Conservation (phyloP, 225 moss, liverwort and hornwort genomes). For the Lunularia cruciata region DNA sequence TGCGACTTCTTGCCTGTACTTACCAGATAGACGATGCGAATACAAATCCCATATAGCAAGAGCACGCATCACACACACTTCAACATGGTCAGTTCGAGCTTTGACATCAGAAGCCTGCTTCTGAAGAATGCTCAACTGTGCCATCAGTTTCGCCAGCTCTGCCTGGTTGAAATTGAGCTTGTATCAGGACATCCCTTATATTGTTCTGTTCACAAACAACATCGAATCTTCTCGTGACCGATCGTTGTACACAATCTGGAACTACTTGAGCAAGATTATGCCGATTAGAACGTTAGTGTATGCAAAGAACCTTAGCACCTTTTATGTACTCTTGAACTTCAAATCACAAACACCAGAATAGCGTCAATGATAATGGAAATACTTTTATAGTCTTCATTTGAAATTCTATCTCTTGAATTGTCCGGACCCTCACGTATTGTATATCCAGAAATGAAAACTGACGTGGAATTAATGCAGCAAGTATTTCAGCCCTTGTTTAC, state of each 20-base stretch:
- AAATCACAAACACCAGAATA: background rate
- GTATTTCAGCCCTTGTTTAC: no score
- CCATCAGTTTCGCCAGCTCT: slow-evolving; percentile 21
- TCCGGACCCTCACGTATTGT: no score
- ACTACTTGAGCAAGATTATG: background rate
- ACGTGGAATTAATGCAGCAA: no score
- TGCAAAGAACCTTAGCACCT: no score
- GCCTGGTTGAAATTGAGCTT: slow-evolving; percentile 27
- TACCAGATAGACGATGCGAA: slow-evolving; percentile 18
- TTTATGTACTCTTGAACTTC: no score
- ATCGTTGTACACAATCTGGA: background rate
- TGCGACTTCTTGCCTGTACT: no score
- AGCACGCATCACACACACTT: slow-evolving; percentile 32
- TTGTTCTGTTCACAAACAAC: background rate
- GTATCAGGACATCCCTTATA: slow-evolving; percentile 9
- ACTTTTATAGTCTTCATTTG: no score
- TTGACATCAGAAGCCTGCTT: background rate
- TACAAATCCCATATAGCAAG: slow-evolving; percentile 25
- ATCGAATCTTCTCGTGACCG: slow-evolving; percentile 1
- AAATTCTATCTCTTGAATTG: no score
- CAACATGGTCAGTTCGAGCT: background rate
- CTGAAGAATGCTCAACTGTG: background rate
- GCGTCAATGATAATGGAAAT: background rate
- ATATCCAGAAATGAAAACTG: no score
- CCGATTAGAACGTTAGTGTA: no score